phyloP scores from a whole-genome alignment of 2,329 filamentous ascomycete genomes.

The Tolypocladium cylindrosporum region DNA sequence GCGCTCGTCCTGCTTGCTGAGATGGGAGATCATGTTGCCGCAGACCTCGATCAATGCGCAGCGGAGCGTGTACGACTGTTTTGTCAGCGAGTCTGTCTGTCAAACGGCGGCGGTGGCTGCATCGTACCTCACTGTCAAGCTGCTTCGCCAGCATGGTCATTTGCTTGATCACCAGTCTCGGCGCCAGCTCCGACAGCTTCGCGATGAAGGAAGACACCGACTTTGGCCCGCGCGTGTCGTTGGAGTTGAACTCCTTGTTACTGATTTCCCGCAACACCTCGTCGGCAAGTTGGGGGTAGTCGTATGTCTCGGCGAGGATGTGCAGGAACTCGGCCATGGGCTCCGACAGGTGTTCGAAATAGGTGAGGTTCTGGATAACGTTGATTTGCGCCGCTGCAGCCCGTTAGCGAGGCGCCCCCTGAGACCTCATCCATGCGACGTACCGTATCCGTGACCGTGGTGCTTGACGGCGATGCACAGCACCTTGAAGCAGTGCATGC shows the following conservation, averaged over 20 bases:
- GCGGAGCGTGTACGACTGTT: constrained; percentile 77
- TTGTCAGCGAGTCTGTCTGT: constrained; percentile 12
- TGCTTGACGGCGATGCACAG: constrained; percentile 95
- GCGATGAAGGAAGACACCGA: constrained; percentile 91
- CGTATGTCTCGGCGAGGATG: constrained; percentile 93
- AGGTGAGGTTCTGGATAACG: constrained; percentile 93
- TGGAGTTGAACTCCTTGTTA: constrained; percentile 96
- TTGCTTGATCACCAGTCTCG: constrained; percentile 89
- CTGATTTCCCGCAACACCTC: constrained; percentile 90
- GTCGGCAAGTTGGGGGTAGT: constrained; percentile 89
- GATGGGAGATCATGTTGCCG: constrained; percentile 84
- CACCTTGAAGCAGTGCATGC: constrained; percentile 97
- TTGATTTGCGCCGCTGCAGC: constrained; percentile 80
- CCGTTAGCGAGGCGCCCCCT: constrained; percentile 14
- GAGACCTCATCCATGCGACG: constrained; percentile 12
- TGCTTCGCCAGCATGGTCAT: constrained; percentile 94
- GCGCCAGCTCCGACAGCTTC: constrained; percentile 85
- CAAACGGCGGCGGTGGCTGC: background rate
- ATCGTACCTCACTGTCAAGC: constrained; percentile 74
- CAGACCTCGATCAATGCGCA: constrained; percentile 95
- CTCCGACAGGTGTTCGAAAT: constrained; percentile 97
- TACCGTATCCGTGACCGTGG: constrained; percentile 92
- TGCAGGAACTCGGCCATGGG: constrained; percentile 98
- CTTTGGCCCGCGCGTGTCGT: constrained; percentile 90
- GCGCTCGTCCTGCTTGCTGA: constrained; percentile 84